phyloP scores from a whole-genome alignment of 495 filamentous ascomycete species.

The Aspergillus saccharolyticus region DNA sequence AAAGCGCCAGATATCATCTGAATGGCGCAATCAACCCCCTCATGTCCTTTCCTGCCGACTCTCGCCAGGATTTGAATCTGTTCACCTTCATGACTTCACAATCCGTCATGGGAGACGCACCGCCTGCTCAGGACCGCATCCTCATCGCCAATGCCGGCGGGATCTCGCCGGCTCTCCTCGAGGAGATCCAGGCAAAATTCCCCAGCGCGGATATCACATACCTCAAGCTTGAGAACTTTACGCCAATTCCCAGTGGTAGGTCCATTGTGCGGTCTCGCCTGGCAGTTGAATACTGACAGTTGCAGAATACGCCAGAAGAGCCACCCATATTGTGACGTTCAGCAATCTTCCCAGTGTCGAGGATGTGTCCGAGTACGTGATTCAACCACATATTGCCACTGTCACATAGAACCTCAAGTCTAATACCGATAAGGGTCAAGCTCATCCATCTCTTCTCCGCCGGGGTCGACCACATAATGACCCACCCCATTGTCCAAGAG shows the following conservation, averaged over 20 bases:
- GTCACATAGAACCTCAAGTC: neutral
- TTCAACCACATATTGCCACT: neutral
- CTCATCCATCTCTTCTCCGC: constrained; percentile 73
- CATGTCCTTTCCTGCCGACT: neutral
- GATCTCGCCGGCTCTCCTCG: constrained; percentile 4
- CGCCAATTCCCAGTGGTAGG: constrained; percentile 16
- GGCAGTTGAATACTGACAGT: neutral
- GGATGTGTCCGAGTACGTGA: constrained; percentile 17
- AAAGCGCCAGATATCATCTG: neutral
- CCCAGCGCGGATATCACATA: constrained; percentile 11
- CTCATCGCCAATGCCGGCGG: constrained; percentile 12
- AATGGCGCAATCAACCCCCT: constrained; percentile 1
- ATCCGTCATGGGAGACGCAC: constrained; percentile 35
- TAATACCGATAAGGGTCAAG: constrained; percentile 46
- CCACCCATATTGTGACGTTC: constrained; percentile 17
- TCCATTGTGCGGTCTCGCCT: too few species aligned
- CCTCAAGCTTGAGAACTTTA: constrained; percentile 3
- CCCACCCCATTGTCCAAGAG: constrained; percentile 59
- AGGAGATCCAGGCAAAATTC: constrained; percentile 13
- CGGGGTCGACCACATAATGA: constrained; percentile 63
- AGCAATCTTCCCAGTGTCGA: constrained; percentile 17
- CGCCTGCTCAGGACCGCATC: constrained; percentile 9
- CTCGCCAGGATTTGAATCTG: neutral
- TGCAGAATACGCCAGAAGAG: constrained; percentile 12
- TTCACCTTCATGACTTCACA: neutral